Base-by-base conservation (phyloP, 78 protist genomes). In the Speleostelium caveatum region DNA sequence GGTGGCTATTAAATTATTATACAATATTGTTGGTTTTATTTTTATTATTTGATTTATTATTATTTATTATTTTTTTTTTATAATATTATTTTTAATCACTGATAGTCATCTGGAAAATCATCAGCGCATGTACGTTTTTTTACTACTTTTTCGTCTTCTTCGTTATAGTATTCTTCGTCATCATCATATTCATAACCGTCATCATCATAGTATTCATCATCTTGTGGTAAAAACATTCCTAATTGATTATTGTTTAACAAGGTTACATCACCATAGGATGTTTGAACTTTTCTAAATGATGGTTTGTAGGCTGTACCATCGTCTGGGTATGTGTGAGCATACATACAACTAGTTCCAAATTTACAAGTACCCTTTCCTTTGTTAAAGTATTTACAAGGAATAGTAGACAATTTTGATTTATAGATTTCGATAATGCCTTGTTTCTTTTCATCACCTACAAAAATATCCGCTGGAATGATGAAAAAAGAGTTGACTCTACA, bases 351-450 rank as follows among this genome's bases (percentile, higher is more conserved):
- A 42, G 77, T 67, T 33, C 89, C 89, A 55, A 79, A 79, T 41
- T 79, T 79, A 30, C 89, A 79, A 41, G 78, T 56, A 21, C 89
- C 89, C 58, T 79, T 79, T 12, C 89, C 89, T 22, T 79, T 55
- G 69, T 79, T 79, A 33, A 79, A 87, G 67, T 87, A 87, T 41
- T 87, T 87, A 22, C 93, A 87, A 6, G 86, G 85, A 42, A 87
- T 76, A 49, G 93, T 65, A 3, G 58, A 21, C n/a, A 87, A 59
- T 33, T 75, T 76, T 21, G 62, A 30, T 36, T 51, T 60, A 26
- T 87, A 87, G 42, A 71, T 58, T 66, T 72, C 77, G 35, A 87
- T 67, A 32, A 87, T 74, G 41, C 74, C 93, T 32, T 87, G 72
- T 51, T 72, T 87, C 76, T 87, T 49, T 65, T 68, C 77, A 39